Percentiles rank a stretch among this genome's conserved stretches.
Evolutionary conservation across 805 yeast genomes (phyloP).

Genomic region (Yarrowia bubula): DNA sequence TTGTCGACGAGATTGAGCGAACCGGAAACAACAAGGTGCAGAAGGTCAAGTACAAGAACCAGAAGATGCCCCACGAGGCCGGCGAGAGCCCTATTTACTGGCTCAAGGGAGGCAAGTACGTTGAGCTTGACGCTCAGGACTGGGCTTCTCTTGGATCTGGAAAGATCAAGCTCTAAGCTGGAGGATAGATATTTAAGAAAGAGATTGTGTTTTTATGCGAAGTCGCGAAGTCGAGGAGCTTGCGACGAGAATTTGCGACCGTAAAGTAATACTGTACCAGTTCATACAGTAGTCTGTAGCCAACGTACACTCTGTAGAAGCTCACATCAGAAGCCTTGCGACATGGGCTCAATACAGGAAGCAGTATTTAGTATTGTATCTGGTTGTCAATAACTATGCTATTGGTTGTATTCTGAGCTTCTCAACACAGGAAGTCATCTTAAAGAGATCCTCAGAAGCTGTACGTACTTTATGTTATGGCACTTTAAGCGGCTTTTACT

Average conservation of each 20-base stretch:
- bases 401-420: no score
- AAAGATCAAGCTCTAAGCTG: slow-evolving; percentile 35
- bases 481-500: no score
- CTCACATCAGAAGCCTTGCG: no score
- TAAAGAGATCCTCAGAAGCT: no score
- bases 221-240: background rate
- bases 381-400: no score
- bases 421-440: no score
- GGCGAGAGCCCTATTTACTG: slow-evolving; percentile 62
- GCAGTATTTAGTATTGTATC: no score
- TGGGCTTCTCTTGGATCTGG: slow-evolving; percentile 48
- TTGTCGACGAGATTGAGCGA: slow-evolving; percentile 58
- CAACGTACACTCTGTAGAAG: no score
- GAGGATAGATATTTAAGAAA: background rate
- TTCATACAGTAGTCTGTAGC: no score
- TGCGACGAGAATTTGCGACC: background rate
- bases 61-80: slow-evolving; percentile 38
- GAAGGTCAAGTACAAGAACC: slow-evolving; percentile 52
- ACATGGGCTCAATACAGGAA: no score
- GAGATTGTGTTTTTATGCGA: no score
- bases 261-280: background rate
- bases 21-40: slow-evolving; percentile 87
- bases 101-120: slow-evolving; percentile 58
- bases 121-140: slow-evolving; percentile 51
- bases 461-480: no score